Percentiles rank a stretch among this genome's conserved stretches.
These are phyloP conservation scores for Chloromonas sp. DNA, from an alignment of 163 green algal species.

Conservation along the genomic window DNA sequence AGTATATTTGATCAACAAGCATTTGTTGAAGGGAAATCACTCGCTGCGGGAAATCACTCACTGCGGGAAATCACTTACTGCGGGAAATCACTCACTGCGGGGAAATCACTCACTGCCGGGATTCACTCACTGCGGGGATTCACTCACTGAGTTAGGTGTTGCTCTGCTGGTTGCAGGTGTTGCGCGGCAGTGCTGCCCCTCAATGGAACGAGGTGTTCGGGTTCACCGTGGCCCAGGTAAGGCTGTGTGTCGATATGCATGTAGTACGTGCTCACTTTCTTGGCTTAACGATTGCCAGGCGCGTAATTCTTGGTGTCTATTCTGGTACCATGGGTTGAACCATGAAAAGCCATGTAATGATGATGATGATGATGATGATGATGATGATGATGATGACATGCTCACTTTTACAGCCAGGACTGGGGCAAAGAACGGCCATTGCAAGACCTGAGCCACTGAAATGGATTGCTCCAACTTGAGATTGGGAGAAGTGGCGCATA, in stretches of 20 bases:
- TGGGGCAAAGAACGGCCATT: not conserved
- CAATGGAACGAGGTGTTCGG: slow-evolving; percentile 2
- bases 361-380: not conserved
- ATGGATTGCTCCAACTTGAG: too few species aligned
- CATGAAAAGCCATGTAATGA: not conserved
- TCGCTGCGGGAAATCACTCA: too few species aligned
- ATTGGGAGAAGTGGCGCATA: too few species aligned
- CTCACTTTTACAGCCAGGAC: not conserved
- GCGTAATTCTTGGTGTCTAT: not conserved
- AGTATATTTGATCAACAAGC: too few species aligned
- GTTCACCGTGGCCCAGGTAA: not conserved
- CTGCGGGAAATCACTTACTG: too few species aligned
- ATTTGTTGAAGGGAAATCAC: too few species aligned
- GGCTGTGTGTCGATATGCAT: not conserved
- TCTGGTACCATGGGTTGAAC: too few species aligned
- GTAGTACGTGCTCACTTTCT: too few species aligned
- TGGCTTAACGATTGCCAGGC: too few species aligned
- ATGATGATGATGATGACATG: not conserved
- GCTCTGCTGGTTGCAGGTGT: not conserved
- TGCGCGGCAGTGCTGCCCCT: not conserved
- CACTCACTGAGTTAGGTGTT: not conserved
- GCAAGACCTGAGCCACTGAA: not conserved
- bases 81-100: too few species aligned
- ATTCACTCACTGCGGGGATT: too few species aligned
- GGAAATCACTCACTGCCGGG: too few species aligned